These are phyloP conservation scores for Takashimella koratensis DNA, from an alignment of 1,284 basidiomycete species.

Conservation along the genomic window DNA sequence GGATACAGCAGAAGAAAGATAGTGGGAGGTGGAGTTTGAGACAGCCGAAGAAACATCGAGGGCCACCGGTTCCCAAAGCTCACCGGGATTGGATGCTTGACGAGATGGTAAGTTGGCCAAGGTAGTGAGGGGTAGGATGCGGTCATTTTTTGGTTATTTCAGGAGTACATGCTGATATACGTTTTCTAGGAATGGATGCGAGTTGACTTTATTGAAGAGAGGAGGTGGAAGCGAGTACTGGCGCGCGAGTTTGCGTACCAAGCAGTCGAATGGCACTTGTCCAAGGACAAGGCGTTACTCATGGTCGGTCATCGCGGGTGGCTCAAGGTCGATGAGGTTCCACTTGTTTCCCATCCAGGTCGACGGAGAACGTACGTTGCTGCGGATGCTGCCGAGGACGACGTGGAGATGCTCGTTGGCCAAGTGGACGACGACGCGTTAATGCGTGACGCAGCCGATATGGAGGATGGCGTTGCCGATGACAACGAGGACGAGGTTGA, in stretches of 20 bases:
- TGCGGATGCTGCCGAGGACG: constrained; percentile 31
- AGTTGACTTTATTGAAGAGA: constrained; percentile 88
- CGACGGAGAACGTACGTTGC: constrained; percentile 11
- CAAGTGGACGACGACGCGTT: constrained; percentile 19
- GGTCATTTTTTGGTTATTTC: too few species aligned
- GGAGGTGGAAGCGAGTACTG: constrained; percentile 83
- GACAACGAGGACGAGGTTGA: constrained; percentile 12
- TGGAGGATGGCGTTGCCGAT: constrained; percentile 18
- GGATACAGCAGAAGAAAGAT: constrained; percentile 79
- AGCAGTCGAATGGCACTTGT: constrained; percentile 80
- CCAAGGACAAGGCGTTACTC: constrained; percentile 62
- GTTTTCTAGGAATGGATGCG: constrained; percentile 93
- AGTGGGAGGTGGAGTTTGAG: constrained; percentile 85
- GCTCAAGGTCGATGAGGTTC: constrained; percentile 26
- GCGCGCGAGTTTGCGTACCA: constrained; percentile 82
- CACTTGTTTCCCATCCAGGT: constrained; percentile 18
- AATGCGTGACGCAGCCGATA: constrained; percentile 1
- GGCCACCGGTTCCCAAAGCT: constrained; percentile 73
- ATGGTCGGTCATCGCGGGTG: constrained; percentile 54
- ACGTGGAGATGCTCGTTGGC: constrained; percentile 42
- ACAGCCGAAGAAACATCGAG: constrained; percentile 91
- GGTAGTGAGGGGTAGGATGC: too few species aligned
- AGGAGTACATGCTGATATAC: too few species aligned
- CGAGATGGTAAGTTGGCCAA: constrained; percentile 69
- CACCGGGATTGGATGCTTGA: constrained; percentile 97